Evolutionary conservation across 352 stramenopile genomes (phyloP), one percentile per base, ranked within the genome.

Genomic region (Pythium vanterpoolii): DNA sequence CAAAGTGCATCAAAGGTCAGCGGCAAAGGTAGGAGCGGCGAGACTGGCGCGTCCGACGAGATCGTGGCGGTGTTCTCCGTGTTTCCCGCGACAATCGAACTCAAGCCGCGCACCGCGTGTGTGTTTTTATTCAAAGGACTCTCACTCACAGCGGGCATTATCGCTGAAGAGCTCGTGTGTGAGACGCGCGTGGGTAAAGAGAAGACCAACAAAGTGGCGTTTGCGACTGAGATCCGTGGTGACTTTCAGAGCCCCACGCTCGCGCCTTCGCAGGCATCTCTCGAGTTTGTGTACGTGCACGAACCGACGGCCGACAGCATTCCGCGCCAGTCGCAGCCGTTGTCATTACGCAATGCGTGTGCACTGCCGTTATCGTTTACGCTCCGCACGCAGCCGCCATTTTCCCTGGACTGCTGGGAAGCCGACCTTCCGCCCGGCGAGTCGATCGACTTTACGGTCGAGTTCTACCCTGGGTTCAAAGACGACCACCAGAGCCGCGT

Each of bases 381-480:
- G 9, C 66, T 98, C 40, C 83, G 87, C 27, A 94, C 90, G 0
- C 80, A 95, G 58, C 83, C 87, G 6, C 95, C 95, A 2, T 98
- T 98, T 68, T 86, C 86, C 27, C 62, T 98, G 2, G 93, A 98
- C 57, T 90, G 74, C 55, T 97, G 84, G 83, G 95, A 98, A 44
- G 79, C 93, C 19, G 75, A 76, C 4, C 67, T 98, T 7, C 68
- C 87, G 36, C 91, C 95, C 9, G 77, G 74, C 3, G 83, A 97
- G 38, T 81, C 70, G 13, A 64, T 90, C 8, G 75, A 79, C 2
- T 71, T 98, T 18, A 90, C 76, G 40, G 92, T 98, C 27, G 77
- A 96, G 44, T 98, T 98, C 67, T 95, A 98, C 63, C 92, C 95
- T 0, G 86, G 89, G 14, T 97, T 96, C 59, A 94, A 94, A 55